Evolutionary conservation across 768 basidiomycete genomes (phyloP), one percentile per base, ranked within the genome.

Genomic region (Pleurotus citrinopileatus): DNA sequence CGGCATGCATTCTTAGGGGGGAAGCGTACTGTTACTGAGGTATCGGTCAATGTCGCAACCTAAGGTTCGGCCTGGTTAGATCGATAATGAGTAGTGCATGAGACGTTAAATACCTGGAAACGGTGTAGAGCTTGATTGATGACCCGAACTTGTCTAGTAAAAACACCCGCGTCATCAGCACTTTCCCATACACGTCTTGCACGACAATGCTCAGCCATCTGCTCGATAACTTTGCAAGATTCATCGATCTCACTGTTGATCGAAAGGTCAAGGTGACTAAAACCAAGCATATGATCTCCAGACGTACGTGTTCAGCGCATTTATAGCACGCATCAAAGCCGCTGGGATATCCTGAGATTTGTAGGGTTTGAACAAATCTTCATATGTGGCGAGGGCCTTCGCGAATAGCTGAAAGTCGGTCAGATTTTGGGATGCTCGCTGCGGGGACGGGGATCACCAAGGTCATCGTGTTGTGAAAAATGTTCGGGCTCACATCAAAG

Each of bases 181-280:
- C 48, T 51, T 34, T 51, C 48, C 15, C n/a, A 25, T 19, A 51
- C 37, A 9, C 48, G n/a, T 17, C 48, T 28, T 37, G 48, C 34
- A 20, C 34, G 48, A 51, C 48, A 51, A 37, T 51, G 48, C n/a
- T 34, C 34, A 19, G 19, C 48, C 12, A 51, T 37, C 37, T 23
- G n/a, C 19, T 26, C 19, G 34, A 51, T 51, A 7, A 51, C 48
- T 37, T 37, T 20, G 48, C 32, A 20, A 22, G 48, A 37, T 20
- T 51, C 48, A 2, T 36, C 23, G 1, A 51, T 9, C 17, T 17
- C 15, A n/a, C 48, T 51, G 22, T 19, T 13, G 27, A 19, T n/a
- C 2, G 13, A 6, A 6, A 4, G 22, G n/a, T 34, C 9, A 44
- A 19, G 20, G 12, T 22, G 10, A 15, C 7, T 12, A 2, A 23